Conservation (phyloP, 129 eudicot genomes). For the Pulicaria dysenterica region DNA sequence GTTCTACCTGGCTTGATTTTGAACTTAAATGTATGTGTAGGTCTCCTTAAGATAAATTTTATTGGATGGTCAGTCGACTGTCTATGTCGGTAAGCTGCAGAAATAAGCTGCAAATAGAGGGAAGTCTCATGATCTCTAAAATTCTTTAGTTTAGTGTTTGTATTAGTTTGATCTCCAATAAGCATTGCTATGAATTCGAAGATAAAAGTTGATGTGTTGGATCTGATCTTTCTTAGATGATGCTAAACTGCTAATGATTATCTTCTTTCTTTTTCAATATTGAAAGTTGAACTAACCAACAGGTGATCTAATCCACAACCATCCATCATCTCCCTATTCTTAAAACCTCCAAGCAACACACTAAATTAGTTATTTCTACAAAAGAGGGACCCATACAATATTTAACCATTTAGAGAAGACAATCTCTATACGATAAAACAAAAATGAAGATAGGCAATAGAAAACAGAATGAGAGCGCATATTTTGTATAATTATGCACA, state of each 20-base stretch:
- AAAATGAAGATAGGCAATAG: slow-evolving; percentile 13
- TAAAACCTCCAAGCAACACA: slow-evolving; percentile 1
- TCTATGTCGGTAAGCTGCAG: slow-evolving; percentile 92
- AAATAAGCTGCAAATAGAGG: slow-evolving; percentile 70
- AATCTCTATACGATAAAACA: neutral
- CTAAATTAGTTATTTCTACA: neutral
- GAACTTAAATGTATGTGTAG: slow-evolving; percentile 73
- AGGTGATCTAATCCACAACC: slow-evolving; percentile 6
- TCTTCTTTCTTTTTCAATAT: neutral
- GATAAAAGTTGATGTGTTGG: neutral
- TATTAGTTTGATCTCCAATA: neutral
- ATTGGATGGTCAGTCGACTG: slow-evolving; percentile 97
- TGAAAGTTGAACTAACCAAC: slow-evolving; percentile 9
- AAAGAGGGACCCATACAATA: neutral
- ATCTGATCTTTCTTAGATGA: neutral
- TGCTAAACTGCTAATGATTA: neutral
- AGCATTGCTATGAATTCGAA: neutral
- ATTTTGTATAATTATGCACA: neutral
- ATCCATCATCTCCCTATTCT: slow-evolving; percentile 3
- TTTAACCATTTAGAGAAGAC: neutral
- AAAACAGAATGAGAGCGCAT: slow-evolving; percentile 1
- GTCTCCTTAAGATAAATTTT: slow-evolving; percentile 88
- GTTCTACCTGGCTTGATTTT: slow-evolving; percentile 91
- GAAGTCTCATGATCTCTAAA: neutral
- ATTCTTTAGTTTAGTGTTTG: neutral